Conservation (phyloP, 192 early-diverging fungal species). For the Backusella tarrabulga region DNA sequence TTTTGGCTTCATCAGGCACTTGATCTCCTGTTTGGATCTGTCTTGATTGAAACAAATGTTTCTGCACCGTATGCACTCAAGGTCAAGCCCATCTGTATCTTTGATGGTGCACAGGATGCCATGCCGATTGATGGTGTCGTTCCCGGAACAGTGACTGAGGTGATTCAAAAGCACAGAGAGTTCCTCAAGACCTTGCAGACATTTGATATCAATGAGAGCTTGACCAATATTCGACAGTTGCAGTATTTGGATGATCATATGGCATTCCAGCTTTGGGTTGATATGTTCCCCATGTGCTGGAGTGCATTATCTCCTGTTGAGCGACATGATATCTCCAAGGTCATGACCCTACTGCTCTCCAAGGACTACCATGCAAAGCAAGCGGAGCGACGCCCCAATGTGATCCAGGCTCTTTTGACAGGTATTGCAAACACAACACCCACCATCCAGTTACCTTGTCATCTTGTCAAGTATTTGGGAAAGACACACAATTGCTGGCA, state of each 20-base stretch:
- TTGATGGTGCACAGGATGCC: neutral
- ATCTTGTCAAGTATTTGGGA: conserved; percentile 89
- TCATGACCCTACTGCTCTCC: conserved; percentile 79
- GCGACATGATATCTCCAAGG: conserved; percentile 83
- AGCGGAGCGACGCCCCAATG: conserved; percentile 79
- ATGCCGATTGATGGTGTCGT: conserved; percentile 10
- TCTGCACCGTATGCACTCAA: conserved; percentile 40
- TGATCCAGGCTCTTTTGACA: conserved; percentile 92
- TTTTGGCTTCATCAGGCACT: conserved; percentile 96
- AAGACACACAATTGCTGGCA: conserved; percentile 93
- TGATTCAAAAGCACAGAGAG: conserved; percentile 56
- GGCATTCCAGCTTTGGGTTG: conserved; percentile 80
- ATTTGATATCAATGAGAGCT: conserved; percentile 46
- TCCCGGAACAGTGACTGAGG: conserved; percentile 35
- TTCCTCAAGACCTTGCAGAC: conserved; percentile 60
- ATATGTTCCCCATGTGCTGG: conserved; percentile 87
- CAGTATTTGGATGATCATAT: conserved; percentile 68
- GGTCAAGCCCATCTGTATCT: conserved; percentile 40
- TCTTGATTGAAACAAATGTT: conserved; percentile 41
- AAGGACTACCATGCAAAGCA: conserved; percentile 91
- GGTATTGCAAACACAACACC: conserved; percentile 77
- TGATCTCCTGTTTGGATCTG: conserved; percentile 78
- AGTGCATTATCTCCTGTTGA: conserved; percentile 65
- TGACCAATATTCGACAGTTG: conserved; percentile 59
- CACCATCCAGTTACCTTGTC: conserved; percentile 84